Percentiles rank a stretch among this genome's conserved stretches.
phyloP scores from a whole-genome alignment of 2,329 filamentous ascomycete species.

The Ceratocystis eucalypticola region DNA sequence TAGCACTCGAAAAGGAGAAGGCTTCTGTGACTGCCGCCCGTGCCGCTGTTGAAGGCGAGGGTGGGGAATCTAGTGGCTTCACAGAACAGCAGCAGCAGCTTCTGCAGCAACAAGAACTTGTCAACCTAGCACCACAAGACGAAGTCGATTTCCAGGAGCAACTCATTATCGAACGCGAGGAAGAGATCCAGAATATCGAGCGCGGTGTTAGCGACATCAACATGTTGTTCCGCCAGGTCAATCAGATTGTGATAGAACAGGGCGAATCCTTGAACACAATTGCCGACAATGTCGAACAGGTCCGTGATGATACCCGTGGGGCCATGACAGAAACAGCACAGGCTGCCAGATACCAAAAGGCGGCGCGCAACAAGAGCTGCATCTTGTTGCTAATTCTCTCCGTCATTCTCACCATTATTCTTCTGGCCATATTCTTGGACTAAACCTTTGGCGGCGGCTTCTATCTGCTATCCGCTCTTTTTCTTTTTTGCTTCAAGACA shows the following conservation, averaged over 20 bases:
- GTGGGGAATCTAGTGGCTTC: slow-evolving; percentile 22
- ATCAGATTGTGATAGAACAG: slow-evolving; percentile 90
- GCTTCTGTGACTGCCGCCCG: slow-evolving; percentile 73
- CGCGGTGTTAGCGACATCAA: slow-evolving; percentile 92
- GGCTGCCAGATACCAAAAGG: slow-evolving; percentile 87
- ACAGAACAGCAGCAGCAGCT: slow-evolving; percentile 28
- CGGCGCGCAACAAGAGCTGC: slow-evolving; percentile 85
- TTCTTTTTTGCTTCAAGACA: no score
- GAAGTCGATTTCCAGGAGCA: slow-evolving; percentile 97
- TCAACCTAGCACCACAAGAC: slow-evolving; percentile 73
- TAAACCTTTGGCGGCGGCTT: slow-evolving; percentile 28
- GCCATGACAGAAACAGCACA: slow-evolving; percentile 76
- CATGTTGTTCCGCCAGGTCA: slow-evolving; percentile 94
- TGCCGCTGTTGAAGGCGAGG: slow-evolving; percentile 56
- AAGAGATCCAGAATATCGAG: slow-evolving; percentile 95
- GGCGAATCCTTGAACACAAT: slow-evolving; percentile 81
- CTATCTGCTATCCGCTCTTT: not conserved
- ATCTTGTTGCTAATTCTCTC: slow-evolving; percentile 79
- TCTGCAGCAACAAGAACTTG: slow-evolving; percentile 59
- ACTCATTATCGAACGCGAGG: slow-evolving; percentile 88
- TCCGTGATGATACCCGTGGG: slow-evolving; percentile 66
- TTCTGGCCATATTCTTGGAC: slow-evolving; percentile 72
- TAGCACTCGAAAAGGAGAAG: slow-evolving; percentile 83
- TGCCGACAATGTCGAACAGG: slow-evolving; percentile 72
- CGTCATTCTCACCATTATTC: slow-evolving; percentile 76